Evolutionary conservation across 257 asterid genomes (phyloP).

Genomic region (Solanum virginianum): DNA sequence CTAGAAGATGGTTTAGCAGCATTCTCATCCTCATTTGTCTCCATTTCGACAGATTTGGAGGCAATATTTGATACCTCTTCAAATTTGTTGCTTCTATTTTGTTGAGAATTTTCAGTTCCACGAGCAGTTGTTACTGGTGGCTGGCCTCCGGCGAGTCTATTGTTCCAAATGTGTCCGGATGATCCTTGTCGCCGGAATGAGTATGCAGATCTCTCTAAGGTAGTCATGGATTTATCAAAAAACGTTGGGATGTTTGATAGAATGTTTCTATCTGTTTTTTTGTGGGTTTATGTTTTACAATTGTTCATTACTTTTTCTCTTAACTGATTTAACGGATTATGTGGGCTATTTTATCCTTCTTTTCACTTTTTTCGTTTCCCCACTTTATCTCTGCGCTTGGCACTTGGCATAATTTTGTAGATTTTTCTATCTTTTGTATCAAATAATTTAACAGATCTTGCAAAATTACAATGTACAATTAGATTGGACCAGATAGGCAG

Average conservation of each 20-base stretch:
- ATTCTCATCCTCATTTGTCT: neutral
- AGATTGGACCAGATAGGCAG: neutral
- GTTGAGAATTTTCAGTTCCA: neutral
- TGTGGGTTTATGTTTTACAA: neutral
- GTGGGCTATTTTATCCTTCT: neutral
- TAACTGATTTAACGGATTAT: conserved; percentile 10
- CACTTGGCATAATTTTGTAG: neutral
- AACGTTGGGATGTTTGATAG: neutral
- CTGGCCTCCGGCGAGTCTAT: neutral
- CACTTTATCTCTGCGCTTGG: neutral
- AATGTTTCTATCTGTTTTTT: neutral
- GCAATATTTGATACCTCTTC: neutral
- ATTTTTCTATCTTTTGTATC: neutral
- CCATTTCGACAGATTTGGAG: neutral
- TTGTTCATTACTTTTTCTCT: neutral
- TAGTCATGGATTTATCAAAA: conserved; percentile 21
- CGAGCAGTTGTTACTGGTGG: neutral
- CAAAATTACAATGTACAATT: neutral
- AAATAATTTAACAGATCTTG: neutral
- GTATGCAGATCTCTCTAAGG: conserved; percentile 53
- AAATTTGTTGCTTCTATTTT: neutral
- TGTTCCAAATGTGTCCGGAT: conserved; percentile 60
- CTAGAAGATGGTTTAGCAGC: neutral
- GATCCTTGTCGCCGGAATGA: conserved; percentile 78
- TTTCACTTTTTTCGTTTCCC: neutral